Evolutionary conservation across 2,329 filamentous ascomycete species (phyloP).

Genomic region (Escovopsis sp.): DNA sequence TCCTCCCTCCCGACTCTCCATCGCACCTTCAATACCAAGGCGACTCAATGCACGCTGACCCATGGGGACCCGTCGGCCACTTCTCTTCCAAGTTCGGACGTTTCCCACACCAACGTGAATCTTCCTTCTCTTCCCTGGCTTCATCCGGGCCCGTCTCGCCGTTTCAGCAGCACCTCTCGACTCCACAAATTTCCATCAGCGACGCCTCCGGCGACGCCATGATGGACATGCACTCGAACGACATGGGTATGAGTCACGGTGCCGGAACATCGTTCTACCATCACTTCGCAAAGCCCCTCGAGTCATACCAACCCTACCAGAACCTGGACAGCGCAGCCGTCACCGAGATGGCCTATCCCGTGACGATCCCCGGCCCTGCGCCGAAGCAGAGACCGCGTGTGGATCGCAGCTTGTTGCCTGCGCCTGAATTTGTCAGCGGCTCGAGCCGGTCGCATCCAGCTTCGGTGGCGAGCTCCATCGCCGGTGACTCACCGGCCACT

Average conservation of each 20-base stretch:
- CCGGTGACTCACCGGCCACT: constrained; percentile 45
- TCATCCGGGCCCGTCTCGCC: constrained; percentile 47
- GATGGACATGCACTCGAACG: constrained; percentile 24
- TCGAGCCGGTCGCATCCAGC: constrained; percentile 32
- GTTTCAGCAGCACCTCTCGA: constrained; percentile 38
- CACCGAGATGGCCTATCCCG: constrained; percentile 26
- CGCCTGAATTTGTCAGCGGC: constrained; percentile 29
- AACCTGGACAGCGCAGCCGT: constrained; percentile 20
- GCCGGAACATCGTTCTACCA: constrained; percentile 27
- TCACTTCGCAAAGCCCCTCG: constrained; percentile 28
- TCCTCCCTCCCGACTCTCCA: too few relatives aligned
- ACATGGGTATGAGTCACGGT: constrained; percentile 10
- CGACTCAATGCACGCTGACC: constrained; percentile 27
- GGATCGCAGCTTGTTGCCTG: constrained; percentile 29
- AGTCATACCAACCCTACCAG: constrained; percentile 29
- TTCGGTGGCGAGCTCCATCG: constrained; percentile 42
- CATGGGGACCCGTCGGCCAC: constrained; percentile 24
- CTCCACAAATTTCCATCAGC: constrained; percentile 42
- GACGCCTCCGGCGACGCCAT: constrained; percentile 33
- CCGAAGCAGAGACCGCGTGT: constrained; percentile 19
- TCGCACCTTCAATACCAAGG: constrained; percentile 5
- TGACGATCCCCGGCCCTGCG: constrained; percentile 21
- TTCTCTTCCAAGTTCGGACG: constrained; percentile 24
- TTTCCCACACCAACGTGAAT: constrained; percentile 41
- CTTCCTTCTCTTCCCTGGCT: constrained; percentile 45